Percentiles rank a stretch among this genome's conserved stretches.
Conservation (phyloP, 805 yeast species). For the Yarrowia porcina region DNA sequence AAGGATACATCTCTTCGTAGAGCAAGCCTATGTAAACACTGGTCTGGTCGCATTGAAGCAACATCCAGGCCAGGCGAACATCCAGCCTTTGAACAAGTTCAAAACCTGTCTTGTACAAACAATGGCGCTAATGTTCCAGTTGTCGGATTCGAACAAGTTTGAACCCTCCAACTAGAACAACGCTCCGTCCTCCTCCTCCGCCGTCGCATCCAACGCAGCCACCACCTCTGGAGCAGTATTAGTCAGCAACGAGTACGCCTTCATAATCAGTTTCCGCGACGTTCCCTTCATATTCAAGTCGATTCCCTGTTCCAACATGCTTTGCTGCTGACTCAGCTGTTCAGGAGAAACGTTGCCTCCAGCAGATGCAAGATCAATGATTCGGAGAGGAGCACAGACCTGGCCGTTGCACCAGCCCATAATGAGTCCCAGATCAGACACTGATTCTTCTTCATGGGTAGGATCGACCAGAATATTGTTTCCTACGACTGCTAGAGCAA, state of each 20-base stretch:
- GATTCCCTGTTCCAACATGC: slow-evolving; percentile 29
- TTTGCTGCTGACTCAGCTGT: slow-evolving; percentile 35
- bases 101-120: too few species aligned
- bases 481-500: slow-evolving; percentile 75
- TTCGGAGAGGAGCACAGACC: slow-evolving; percentile 69
- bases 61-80: too few species aligned
- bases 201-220: slow-evolving; percentile 44
- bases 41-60: too few species aligned
- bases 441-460: slow-evolving; percentile 81
- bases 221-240: slow-evolving; percentile 62
- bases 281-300: slow-evolving; percentile 27
- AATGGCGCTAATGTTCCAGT: too few species aligned
- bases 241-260: slow-evolving; percentile 57
- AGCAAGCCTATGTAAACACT: too few species aligned
- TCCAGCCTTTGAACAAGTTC: too few species aligned
- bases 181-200: slow-evolving; percentile 14
- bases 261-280: slow-evolving; percentile 39
- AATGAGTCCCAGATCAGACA: slow-evolving; percentile 77
- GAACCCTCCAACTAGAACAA: background rate
- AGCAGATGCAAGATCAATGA: slow-evolving; percentile 58
- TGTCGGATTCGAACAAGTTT: too few species aligned
- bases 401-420: slow-evolving; percentile 67
- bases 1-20: too few species aligned
- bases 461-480: slow-evolving; percentile 76
- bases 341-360: slow-evolving; percentile 44